Evolutionary conservation across 2,329 filamentous ascomycete species (phyloP).

Genomic region (Kalaharituber pfeilii): DNA sequence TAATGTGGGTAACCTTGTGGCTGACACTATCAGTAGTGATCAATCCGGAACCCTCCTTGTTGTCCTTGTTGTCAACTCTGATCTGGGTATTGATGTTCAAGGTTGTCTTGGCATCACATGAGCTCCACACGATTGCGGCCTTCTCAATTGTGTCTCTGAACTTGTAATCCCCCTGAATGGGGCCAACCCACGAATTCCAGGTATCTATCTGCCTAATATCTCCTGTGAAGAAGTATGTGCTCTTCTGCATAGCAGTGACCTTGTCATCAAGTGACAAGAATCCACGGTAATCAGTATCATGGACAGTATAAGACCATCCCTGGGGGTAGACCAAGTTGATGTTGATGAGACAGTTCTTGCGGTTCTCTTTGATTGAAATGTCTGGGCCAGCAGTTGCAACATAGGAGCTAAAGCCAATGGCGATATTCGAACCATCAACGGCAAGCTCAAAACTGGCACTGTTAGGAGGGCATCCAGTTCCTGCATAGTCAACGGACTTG

Average conservation of each 20-base stretch:
- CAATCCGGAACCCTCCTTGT: slow-evolving; percentile 26
- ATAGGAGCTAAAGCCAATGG: slow-evolving; percentile 36
- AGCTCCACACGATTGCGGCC: slow-evolving; percentile 36
- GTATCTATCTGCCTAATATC: slow-evolving; percentile 24
- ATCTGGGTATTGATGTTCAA: slow-evolving; percentile 42
- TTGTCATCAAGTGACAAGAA: slow-evolving; percentile 33
- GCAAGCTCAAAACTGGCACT: slow-evolving; percentile 30
- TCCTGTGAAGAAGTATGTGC: slow-evolving; percentile 40
- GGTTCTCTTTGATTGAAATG: slow-evolving; percentile 26
- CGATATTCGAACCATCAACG: slow-evolving; percentile 31
- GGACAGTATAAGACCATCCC: slow-evolving; percentile 37
- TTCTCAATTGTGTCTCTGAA: slow-evolving; percentile 32
- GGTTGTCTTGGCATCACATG: slow-evolving; percentile 32
- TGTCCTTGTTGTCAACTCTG: slow-evolving; percentile 28
- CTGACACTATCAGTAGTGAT: slow-evolving; percentile 35
- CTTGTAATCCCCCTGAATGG: slow-evolving; percentile 30
- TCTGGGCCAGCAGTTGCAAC: slow-evolving; percentile 34
- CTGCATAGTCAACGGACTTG: slow-evolving; percentile 31
- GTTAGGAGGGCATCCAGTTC: slow-evolving; percentile 30
- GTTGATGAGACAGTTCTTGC: slow-evolving; percentile 40
- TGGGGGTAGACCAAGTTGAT: slow-evolving; percentile 35
- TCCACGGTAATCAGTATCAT: slow-evolving; percentile 37
- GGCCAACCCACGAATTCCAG: slow-evolving; percentile 34
- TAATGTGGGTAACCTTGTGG: too few species aligned
- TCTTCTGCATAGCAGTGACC: slow-evolving; percentile 34